These are phyloP conservation scores for Monosporozyma solicola DNA, from an alignment of 805 yeast species.

Conservation along the genomic window DNA sequence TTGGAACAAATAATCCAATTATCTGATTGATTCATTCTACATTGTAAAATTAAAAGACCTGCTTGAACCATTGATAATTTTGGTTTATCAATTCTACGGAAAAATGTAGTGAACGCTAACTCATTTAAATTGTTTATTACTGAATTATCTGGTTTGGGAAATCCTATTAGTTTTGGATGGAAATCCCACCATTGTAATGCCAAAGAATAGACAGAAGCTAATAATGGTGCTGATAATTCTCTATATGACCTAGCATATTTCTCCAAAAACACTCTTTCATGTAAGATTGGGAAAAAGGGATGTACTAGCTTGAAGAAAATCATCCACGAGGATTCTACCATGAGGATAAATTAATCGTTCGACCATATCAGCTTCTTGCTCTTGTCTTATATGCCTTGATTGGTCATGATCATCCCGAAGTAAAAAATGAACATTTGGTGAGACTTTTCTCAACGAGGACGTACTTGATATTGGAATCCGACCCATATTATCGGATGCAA, in stretches of 20 bases:
- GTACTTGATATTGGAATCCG: slow-evolving; percentile 67
- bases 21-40: slow-evolving; percentile 46
- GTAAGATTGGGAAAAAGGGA: slow-evolving; percentile 85
- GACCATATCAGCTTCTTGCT: slow-evolving; percentile 71
- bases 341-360: slow-evolving; percentile 87
- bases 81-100: slow-evolving; percentile 74
- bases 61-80: slow-evolving; percentile 89
- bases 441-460: slow-evolving; percentile 68
- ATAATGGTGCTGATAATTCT: slow-evolving; percentile 81
- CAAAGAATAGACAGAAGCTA: slow-evolving; percentile 83
- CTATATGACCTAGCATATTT: slow-evolving; percentile 85
- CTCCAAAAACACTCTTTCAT: slow-evolving; percentile 84
- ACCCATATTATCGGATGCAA: slow-evolving; percentile 61
- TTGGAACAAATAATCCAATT: slow-evolving; percentile 85
- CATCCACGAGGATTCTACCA: slow-evolving; percentile 71
- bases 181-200: slow-evolving; percentile 92
- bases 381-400: slow-evolving; percentile 56
- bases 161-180: slow-evolving; percentile 58
- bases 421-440: slow-evolving; percentile 65
- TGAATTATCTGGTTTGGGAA: slow-evolving; percentile 59
- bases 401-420: slow-evolving; percentile 74
- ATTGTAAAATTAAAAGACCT: slow-evolving; percentile 66
- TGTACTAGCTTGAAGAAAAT: slow-evolving; percentile 79
- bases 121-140: slow-evolving; percentile 53
- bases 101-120: slow-evolving; percentile 55